A percentile compares a stretch with the other conserved stretches of the same genome.
Conservation (phyloP, 108 stramenopile species). For the Conticribra weissflogii region DNA sequence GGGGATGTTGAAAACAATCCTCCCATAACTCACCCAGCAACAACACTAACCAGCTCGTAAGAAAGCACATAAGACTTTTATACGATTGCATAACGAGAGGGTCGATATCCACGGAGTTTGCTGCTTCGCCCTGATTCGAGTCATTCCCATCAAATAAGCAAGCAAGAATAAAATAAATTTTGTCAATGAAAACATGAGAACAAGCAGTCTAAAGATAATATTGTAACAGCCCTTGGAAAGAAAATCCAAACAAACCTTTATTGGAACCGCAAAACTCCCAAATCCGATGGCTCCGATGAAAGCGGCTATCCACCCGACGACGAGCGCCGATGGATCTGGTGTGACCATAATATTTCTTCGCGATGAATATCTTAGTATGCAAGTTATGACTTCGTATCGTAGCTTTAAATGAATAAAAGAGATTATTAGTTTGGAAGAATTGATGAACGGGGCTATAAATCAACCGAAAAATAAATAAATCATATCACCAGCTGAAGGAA, state of each 20-base stretch:
- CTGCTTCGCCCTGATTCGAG: conserved; percentile 38
- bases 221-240: neutral
- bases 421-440: too few species aligned
- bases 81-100: conserved; percentile 57
- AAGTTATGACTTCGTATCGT: too few species aligned
- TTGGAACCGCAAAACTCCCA: conserved; percentile 32
- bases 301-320: conserved; percentile 26
- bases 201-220: too few species aligned
- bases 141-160: too few species aligned
- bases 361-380: neutral
- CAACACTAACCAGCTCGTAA: conserved; percentile 46
- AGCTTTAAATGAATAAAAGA: too few species aligned
- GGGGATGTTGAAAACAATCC: too few species aligned
- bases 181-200: too few species aligned
- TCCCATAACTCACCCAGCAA: conserved; percentile 24
- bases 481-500: too few species aligned
- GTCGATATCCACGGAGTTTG: conserved; percentile 45
- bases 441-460: too few species aligned
- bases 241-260: conserved; percentile 1
- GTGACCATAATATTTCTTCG: conserved; percentile 8
- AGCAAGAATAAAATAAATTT: too few species aligned
- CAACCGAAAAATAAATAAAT: too few species aligned
- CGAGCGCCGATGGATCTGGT: conserved; percentile 6
- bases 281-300: conserved; percentile 22
- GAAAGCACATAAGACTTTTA: conserved; percentile 53